Percentiles rank a stretch among this genome's conserved stretches.
phyloP scores from a whole-genome alignment of 139 green algal species.

The Chlamydomonas schloesseri region DNA sequence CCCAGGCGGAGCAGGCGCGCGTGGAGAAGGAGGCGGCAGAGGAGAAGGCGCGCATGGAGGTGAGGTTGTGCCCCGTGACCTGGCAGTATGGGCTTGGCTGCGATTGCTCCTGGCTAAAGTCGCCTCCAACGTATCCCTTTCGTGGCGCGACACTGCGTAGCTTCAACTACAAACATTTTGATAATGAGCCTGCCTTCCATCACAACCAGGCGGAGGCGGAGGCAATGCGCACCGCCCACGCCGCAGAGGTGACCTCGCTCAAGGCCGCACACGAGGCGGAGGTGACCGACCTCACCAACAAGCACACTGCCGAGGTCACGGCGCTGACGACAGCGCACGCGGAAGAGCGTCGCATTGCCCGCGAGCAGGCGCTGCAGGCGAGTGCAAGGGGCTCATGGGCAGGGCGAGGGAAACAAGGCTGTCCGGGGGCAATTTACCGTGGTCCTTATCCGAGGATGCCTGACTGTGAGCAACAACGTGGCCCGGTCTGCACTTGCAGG shows the following conservation, averaged over 20 bases:
- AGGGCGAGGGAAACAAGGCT: too few species aligned
- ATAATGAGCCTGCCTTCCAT: too few species aligned
- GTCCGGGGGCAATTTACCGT: too few species aligned
- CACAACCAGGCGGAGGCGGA: constrained; percentile 4
- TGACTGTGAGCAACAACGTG: too few species aligned
- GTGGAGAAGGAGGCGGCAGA: neutral
- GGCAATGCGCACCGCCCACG: neutral
- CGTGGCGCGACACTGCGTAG: too few species aligned
- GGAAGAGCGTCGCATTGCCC: neutral
- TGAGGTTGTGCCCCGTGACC: neutral
- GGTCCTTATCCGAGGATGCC: too few species aligned
- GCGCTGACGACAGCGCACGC: neutral
- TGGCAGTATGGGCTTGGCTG: too few species aligned
- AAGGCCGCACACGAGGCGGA: neutral
- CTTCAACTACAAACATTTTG: too few species aligned
- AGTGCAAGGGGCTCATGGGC: neutral
- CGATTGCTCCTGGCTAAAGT: too few species aligned
- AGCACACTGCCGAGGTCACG: neutral
- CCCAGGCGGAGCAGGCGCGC: constrained; percentile 22
- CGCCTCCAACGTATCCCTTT: too few species aligned
- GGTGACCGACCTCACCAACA: neutral
- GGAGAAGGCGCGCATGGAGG: constrained; percentile 16
- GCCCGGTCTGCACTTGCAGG: too few species aligned
- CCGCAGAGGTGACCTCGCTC: neutral
- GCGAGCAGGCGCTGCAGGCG: neutral